Evolutionary conservation across 768 basidiomycete genomes (phyloP), one percentile per base, ranked within the genome.

Genomic region (Pleurotus citrinopileatus): DNA sequence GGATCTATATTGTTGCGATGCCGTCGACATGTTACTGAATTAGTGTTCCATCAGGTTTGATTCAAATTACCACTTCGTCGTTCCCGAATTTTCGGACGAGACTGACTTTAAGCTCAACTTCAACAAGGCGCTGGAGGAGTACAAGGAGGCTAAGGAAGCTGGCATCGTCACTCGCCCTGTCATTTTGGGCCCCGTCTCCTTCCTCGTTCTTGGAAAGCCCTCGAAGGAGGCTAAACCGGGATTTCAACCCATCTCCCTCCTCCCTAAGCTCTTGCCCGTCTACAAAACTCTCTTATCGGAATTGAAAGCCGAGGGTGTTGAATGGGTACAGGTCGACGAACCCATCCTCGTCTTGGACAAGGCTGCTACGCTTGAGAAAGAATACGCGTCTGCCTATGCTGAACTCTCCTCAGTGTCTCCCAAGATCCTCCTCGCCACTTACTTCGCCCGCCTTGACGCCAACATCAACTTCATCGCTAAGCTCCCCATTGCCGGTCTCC

Each of bases 11-110:
- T 27, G 19, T 34, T 50, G 36, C 27, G 29, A 28, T 20, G 55
- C n/a, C n/a, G n/a, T n/a, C n/a, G n/a, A n/a, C n/a, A 27, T 15
- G 12, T 27, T 40, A 28, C 55, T 54, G 52, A 48, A 19, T 52
- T 45, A 48, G 54, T 43, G 51, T 54, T 27, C 58, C 57, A 57
- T 36, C 58, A 95, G 93, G 94, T 96, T 94, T 70, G 94, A 97
- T 75, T 94, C 93, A 47, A 98, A 97, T 84, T 98, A 97, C 79
- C 95, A 98, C 79, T 95, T 87, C 67, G 94, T 98, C 71, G 97
- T 98, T 56, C 95, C 95, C 53, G 97, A 97, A 75, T 84, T 97
- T 72, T 91, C 91, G 7, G 89, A 91, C 51, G 76, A 82, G 64
- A 90, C 87, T 26, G 86, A 96, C 60, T 98, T 98, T 85, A 94